Evolutionary conservation across 78 protist species (phyloP).

Genomic region (Monosiga brevicollis): DNA sequence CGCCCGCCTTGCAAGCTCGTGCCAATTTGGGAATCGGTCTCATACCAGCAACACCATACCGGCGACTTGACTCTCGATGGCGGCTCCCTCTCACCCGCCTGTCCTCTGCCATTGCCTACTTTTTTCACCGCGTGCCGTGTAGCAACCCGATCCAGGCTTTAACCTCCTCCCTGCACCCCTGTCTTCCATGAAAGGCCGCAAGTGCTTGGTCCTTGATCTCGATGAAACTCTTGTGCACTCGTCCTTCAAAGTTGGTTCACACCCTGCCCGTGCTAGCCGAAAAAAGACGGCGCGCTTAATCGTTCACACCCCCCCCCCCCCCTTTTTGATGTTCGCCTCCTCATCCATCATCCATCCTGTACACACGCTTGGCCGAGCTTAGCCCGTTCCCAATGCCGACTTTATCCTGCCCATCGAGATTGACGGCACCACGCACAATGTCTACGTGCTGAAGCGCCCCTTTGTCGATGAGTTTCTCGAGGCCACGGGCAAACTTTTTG

Average conservation of each 20-base stretch:
- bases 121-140: too few species aligned
- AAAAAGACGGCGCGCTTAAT: neutral
- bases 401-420: slow-evolving; percentile 57
- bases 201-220: slow-evolving; percentile 69
- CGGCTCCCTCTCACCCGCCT: too few species aligned
- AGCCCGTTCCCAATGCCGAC: slow-evolving; percentile 21
- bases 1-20: too few species aligned
- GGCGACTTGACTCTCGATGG: too few species aligned
- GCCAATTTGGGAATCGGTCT: too few species aligned
- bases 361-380: too few species aligned
- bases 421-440: slow-evolving; percentile 46
- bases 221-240: slow-evolving; percentile 88
- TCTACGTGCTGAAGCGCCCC: slow-evolving; percentile 78
- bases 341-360: neutral
- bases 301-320: neutral
- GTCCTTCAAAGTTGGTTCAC: slow-evolving; percentile 38
- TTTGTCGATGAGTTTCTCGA: slow-evolving; percentile 65
- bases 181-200: neutral
- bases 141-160: neutral
- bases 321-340: neutral
- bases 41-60: too few species aligned
- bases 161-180: neutral
- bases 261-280: neutral
- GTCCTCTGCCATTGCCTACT: too few species aligned
- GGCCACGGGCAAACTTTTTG: slow-evolving; percentile 42